Evolutionary conservation across 2,329 filamentous ascomycete genomes (phyloP), one percentile per base, ranked within the genome.

Genomic region (Stachybotrys chlorohalonatus): DNA sequence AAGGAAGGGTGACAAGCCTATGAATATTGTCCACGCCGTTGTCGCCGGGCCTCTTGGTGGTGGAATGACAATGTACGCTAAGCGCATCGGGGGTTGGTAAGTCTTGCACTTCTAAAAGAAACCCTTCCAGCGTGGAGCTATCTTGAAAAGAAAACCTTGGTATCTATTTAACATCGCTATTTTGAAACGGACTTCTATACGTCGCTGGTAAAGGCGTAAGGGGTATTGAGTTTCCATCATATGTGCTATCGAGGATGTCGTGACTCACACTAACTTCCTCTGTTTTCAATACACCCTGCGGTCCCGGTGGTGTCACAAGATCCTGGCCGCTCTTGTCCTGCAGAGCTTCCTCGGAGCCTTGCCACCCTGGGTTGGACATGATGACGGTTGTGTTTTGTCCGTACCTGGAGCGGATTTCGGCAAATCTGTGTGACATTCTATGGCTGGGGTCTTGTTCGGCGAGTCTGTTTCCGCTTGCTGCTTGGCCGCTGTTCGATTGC

Each of bases 301-400:
- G 49, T n/a, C 36, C 54, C 11, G 57, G 52, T 1, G 60, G 58
- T 5, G 52, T 32, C 36, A 32, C 16, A 4, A 48, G 55, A 4
- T 45, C 31, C 15, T 45, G 15, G n/a, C 45, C 50, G 45, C 52
- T 57, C 7, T 62, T 60, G 7, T 67, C 60, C 31, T 64, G 63
- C 1, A 69, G 58, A 3, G 61, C 65, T 53, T 69, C 68, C 52
- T 69, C 64, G 0, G 68, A 70, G 17, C 68, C 67, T 24, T 68
- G 60, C 64, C 65, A 68, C 1, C 61, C 63, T 0, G 58, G 49
- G 5, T 56, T 64, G 5, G 68, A 69, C 66, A 68, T 67, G 47
- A 68, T 67, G 11, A 67, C 57, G 2, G 67, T 62, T 0, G 66
- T 66, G 31, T 64, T 69, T 7, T 63, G 61, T 6, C 67, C 63